phyloP scores from a whole-genome alignment of 2,329 filamentous ascomycete species.

The Ramularia endophylla region DNA sequence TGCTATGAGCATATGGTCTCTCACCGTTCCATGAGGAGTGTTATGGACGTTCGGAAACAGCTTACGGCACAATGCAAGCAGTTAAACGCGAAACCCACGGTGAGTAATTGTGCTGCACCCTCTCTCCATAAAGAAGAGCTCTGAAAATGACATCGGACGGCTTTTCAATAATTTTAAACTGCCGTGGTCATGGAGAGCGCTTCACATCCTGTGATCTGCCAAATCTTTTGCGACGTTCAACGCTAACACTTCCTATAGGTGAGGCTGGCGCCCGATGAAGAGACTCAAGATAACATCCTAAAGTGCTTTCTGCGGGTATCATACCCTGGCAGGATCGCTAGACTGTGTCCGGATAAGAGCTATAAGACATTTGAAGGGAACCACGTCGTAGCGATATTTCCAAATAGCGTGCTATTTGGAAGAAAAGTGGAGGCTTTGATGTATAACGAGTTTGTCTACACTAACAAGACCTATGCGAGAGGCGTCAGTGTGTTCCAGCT shows the following conservation, averaged over 20 bases:
- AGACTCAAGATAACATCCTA: conserved; percentile 46
- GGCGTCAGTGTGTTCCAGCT: conserved; percentile 58
- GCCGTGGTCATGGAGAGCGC: no score
- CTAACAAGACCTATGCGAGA: conserved; percentile 57
- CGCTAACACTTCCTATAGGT: no score
- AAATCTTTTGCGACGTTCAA: no score
- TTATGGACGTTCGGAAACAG: conserved; percentile 61
- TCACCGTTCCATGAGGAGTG: conserved; percentile 59
- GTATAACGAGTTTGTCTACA: conserved; percentile 62
- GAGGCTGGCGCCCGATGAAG: conserved; percentile 29
- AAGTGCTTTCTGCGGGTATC: conserved; percentile 51
- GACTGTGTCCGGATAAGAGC: conserved; percentile 52
- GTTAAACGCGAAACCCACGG: conserved; percentile 34
- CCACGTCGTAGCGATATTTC: conserved; percentile 58
- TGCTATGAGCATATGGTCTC: conserved; percentile 53
- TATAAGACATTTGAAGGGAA: conserved; percentile 58
- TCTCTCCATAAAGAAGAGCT: no score
- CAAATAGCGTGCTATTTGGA: conserved; percentile 55
- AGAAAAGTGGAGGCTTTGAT: conserved; percentile 57
- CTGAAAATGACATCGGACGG: no score
- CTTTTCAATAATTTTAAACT: no score
- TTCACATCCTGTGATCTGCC: no score
- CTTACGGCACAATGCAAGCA: conserved; percentile 50
- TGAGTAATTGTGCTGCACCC: no score
- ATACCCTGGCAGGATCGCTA: conserved; percentile 56